Base-by-base conservation (phyloP, 345 rosid genomes). In the Linum tenue region DNA sequence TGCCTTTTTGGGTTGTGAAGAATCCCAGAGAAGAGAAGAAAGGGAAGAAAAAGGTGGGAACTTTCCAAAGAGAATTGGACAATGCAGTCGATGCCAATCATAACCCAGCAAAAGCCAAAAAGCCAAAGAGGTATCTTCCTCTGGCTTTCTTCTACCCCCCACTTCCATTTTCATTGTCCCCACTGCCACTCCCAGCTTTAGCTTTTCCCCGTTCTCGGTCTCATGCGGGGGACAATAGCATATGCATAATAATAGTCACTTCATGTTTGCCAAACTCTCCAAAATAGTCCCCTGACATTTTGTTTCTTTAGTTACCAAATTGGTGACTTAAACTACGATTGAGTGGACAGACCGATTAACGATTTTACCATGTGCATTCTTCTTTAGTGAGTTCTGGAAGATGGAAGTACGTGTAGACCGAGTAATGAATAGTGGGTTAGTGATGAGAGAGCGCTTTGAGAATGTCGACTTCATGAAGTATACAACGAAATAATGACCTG, bases 11-110 rank as follows among this genome's bases (percentile, higher is more conserved):
- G 40, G 43, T 3, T 2, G 62, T 4, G 55, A 57, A 38, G 79
- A 76, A 76, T 73, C 81, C 77, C 56, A 69, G 35, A 71, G 64
- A 37, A 44, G 63, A 44, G 68, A 67, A 22, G 31, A 22, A 22
- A 22, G 31, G 31, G 31, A 56, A 69, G 36, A 37, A 44, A 56
- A 73, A 72, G 55, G 16, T 15, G 77, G 2, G 70, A 84, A 77
- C 72, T 79, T 82, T 84, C 85, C 82, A 86, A 79, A 67, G 66
- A 71, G 75, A 73, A 61, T 65, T 68, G 76, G 83, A 80, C 83
- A 84, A 84, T 22, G 38, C 42, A 78, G 82, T 80, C 80, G 62
- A 80, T 79, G 81, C 81, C 85, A 77, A 86, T 86, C 84, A 84
- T 84, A 75, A 62, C 31, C 73, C 71, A 64, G 72, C 78, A 73